Evolutionary conservation across 345 rosid genomes (phyloP).

Genomic region (Linum trigynum): DNA sequence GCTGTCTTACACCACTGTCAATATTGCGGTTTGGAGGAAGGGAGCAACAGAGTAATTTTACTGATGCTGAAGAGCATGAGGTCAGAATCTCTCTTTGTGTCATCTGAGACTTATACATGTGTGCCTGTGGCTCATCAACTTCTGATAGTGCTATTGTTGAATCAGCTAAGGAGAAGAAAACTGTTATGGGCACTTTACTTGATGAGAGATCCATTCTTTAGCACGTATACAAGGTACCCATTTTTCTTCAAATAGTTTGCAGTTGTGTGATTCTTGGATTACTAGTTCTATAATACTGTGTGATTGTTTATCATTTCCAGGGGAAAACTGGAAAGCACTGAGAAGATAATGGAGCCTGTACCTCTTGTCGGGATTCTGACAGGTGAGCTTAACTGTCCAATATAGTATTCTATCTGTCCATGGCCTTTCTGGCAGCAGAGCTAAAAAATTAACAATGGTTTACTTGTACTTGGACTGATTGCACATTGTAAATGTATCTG

Average conservation of each 20-base stretch:
- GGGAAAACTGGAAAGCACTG: conserved; percentile 61
- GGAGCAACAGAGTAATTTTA: conserved; percentile 35
- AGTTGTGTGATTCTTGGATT: conserved; percentile 2
- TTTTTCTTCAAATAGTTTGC: background rate
- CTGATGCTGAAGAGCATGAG: conserved; percentile 60
- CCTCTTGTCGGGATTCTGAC: conserved; percentile 62
- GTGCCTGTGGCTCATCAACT: conserved; percentile 1
- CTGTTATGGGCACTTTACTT: conserved; percentile 82
- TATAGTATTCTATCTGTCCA: no score
- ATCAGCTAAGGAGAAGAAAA: conserved; percentile 75
- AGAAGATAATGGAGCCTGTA: conserved; percentile 52
- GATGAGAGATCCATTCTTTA: conserved; percentile 94
- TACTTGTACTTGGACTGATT: background rate
- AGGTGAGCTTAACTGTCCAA: conserved; percentile 30
- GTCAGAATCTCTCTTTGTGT: conserved; percentile 29
- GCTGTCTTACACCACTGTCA: conserved; percentile 39
- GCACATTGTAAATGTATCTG: background rate
- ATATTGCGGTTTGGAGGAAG: conserved; percentile 27
- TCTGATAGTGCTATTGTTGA: conserved; percentile 11
- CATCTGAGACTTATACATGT: background rate
- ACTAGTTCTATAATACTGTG: background rate
- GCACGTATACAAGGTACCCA: conserved; percentile 65
- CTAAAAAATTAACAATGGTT: conserved; percentile 1
- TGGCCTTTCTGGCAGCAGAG: background rate
- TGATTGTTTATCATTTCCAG: conserved; percentile 30